phyloP scores from a whole-genome alignment of 306 rosid genomes.

The Bauhinia variegata region DNA sequence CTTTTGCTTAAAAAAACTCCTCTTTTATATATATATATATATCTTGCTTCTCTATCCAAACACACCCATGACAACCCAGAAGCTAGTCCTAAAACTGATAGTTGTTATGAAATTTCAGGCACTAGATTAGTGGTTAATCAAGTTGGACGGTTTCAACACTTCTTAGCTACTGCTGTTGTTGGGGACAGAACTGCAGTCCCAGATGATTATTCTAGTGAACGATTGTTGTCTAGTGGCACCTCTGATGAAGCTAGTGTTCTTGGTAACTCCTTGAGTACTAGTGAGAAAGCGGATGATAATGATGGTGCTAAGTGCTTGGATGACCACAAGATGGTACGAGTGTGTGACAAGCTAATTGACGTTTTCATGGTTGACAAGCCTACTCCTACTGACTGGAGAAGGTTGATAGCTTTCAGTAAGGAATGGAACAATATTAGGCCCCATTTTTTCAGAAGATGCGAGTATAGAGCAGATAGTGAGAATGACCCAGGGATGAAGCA shows the following conservation, averaged over 20 bases:
- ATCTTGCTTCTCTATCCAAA: no score
- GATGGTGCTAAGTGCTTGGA: slow-evolving; percentile 47
- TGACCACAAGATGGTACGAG: slow-evolving; percentile 51
- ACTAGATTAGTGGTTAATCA: slow-evolving; percentile 35
- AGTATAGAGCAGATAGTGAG: slow-evolving; percentile 58
- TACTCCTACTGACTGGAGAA: slow-evolving; percentile 83
- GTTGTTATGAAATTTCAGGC: slow-evolving; percentile 43
- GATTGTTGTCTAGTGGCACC: slow-evolving; percentile 33
- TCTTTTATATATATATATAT: not conserved
- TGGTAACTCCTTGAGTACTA: slow-evolving; percentile 10
- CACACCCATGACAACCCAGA: not conserved
- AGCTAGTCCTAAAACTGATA: not conserved
- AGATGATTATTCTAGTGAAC: slow-evolving; percentile 36
- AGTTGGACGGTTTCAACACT: slow-evolving; percentile 32
- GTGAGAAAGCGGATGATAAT: slow-evolving; percentile 34
- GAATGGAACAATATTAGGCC: slow-evolving; percentile 75
- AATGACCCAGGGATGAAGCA: slow-evolving; percentile 71
- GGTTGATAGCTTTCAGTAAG: slow-evolving; percentile 81
- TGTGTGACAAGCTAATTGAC: slow-evolving; percentile 86
- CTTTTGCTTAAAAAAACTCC: no score
- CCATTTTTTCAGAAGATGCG: slow-evolving; percentile 67
- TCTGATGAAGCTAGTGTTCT: slow-evolving; percentile 11
- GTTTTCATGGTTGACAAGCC: slow-evolving; percentile 93
- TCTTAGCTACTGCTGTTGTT: slow-evolving; percentile 37
- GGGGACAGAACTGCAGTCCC: slow-evolving; percentile 41